A percentile compares a stretch with the other conserved stretches of the same genome.
phyloP scores from a whole-genome alignment of 495 filamentous ascomycete species.

The Aspergillus saccharolyticus region DNA sequence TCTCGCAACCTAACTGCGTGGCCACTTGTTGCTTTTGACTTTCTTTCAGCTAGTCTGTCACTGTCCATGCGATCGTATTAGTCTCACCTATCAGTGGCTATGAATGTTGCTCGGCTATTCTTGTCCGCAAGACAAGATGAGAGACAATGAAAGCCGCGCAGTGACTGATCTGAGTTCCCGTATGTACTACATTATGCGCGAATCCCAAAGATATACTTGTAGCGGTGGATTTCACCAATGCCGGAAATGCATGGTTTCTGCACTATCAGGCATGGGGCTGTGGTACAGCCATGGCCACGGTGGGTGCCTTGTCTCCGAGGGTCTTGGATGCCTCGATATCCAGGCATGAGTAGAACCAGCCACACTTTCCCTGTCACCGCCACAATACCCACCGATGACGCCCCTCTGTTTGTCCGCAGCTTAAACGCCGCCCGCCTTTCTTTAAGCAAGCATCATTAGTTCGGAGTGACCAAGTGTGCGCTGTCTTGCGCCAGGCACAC shows the following conservation, averaged over 20 bases:
- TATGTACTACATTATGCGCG: not conserved
- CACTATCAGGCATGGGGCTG: not conserved
- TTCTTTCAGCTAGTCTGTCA: not conserved
- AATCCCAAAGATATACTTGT: not conserved
- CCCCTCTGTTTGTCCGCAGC: not conserved
- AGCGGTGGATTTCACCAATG: not conserved
- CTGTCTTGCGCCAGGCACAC: not conserved
- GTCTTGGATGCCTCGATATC: not conserved
- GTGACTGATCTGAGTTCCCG: not conserved
- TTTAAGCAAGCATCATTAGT: not conserved
- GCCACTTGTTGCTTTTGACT: not conserved
- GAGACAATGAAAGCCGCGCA: not conserved
- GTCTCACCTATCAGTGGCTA: not conserved
- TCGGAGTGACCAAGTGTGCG: not conserved
- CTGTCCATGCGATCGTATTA: not conserved
- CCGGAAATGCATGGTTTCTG: too few relatives aligned
- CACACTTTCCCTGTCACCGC: not conserved
- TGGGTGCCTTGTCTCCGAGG: too few relatives aligned
- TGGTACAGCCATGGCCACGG: not conserved
- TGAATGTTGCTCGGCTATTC: not conserved
- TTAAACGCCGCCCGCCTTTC: not conserved
- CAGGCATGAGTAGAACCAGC: not conserved
- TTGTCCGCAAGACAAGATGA: not conserved
- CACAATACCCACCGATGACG: not conserved
- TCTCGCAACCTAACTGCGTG: not conserved